Percentiles rank a stretch among this genome's conserved stretches.
Evolutionary conservation across 1,284 basidiomycete genomes (phyloP).

Genomic region (Takashimella tepidaria): DNA sequence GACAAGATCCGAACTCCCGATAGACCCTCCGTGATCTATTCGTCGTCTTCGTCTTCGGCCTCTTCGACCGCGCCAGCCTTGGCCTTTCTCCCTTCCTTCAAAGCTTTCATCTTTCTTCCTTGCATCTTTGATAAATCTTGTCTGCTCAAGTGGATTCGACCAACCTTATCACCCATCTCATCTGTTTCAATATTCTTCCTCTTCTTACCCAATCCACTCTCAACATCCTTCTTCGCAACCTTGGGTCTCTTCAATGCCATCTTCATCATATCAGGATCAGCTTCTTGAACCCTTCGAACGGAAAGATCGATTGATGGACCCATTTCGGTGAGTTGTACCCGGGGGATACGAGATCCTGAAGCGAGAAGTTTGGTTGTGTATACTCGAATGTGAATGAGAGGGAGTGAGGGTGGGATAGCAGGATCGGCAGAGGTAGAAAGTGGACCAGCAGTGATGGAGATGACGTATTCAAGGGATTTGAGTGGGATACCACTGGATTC

Average conservation of each 20-base stretch:
- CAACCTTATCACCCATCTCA: constrained; percentile 95
- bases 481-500: constrained; percentile 73
- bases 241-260: constrained; percentile 78
- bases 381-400: constrained; percentile 79
- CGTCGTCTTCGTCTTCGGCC: constrained; percentile 12
- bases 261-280: constrained; percentile 75
- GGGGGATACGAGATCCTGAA: constrained; percentile 68
- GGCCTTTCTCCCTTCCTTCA: constrained; percentile 33
- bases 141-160: constrained; percentile 79
- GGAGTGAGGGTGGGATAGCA: constrained; percentile 52
- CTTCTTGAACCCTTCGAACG: constrained; percentile 66
- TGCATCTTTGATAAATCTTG: constrained; percentile 86
- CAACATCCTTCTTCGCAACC: constrained; percentile 75
- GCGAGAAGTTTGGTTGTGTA: constrained; percentile 73
- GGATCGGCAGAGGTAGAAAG: constrained; percentile 42
- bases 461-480: constrained; percentile 82
- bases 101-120: constrained; percentile 50
- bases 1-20: not conserved
- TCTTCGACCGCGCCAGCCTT: constrained; percentile 16
- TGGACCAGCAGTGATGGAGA: constrained; percentile 75
- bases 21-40: too few species aligned
- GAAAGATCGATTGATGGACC: constrained; percentile 84
- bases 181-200: constrained; percentile 93
- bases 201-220: constrained; percentile 85
- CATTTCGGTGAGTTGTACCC: constrained; percentile 78